Evolutionary conservation across 495 filamentous ascomycete genomes (phyloP).

Genomic region (Talaromyces liani): DNA sequence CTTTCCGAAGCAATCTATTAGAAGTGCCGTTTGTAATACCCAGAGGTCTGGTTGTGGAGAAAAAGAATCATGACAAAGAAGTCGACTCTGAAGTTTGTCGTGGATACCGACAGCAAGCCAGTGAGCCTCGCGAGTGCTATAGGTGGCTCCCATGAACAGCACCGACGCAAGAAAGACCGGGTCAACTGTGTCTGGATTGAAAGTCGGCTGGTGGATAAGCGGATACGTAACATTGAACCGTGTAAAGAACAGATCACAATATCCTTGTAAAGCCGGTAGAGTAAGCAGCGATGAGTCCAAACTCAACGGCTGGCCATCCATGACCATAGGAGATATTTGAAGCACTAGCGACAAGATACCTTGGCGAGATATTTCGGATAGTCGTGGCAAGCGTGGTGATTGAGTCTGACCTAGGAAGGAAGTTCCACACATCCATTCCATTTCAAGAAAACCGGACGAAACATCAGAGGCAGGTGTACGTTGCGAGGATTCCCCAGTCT

Average conservation of each 20-base stretch:
- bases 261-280: conserved; percentile 37
- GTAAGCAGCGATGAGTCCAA: conserved; percentile 40
- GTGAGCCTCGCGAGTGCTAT: conserved; percentile 45
- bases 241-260: conserved; percentile 47
- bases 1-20: conserved; percentile 55
- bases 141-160: conserved; percentile 48
- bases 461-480: conserved; percentile 4
- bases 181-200: conserved; percentile 37
- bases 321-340: conserved; percentile 28
- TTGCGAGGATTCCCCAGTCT: conserved; percentile 10
- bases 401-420: conserved; percentile 10
- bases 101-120: conserved; percentile 46
- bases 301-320: conserved; percentile 32
- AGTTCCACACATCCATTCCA: conserved; percentile 29
- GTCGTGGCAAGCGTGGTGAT: conserved; percentile 12
- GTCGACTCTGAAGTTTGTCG: conserved; percentile 35
- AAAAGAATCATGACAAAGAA: conserved; percentile 37
- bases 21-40: conserved; percentile 48
- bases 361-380: conserved; percentile 27
- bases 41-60: conserved; percentile 42
- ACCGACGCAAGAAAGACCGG: conserved; percentile 41
- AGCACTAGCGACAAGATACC: conserved; percentile 37
- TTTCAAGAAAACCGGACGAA: conserved; percentile 12
- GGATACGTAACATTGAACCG: conserved; percentile 50
- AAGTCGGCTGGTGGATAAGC: conserved; percentile 44